These are phyloP conservation scores for Populus nigra DNA, from an alignment of 345 rosid species.

Conservation along the genomic window DNA sequence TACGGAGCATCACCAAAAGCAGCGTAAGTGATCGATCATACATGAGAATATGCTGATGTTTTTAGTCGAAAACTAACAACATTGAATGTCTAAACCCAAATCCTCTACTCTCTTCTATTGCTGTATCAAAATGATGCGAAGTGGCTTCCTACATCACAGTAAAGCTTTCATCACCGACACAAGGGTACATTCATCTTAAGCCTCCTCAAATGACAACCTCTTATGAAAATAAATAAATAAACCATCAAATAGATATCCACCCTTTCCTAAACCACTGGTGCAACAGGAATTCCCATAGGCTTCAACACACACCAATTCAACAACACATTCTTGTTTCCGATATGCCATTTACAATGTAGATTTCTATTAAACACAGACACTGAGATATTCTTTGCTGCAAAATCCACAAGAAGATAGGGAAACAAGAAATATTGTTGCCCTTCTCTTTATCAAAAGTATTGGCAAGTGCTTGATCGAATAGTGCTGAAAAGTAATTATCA, in stretches of 20 bases:
- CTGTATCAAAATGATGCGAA: not conserved
- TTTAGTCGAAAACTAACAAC: not conserved
- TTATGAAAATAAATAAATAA: not conserved
- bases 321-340: not conserved
- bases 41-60: not conserved
- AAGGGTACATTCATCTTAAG: not conserved
- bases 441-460: not conserved
- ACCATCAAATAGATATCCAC: not conserved
- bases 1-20: not conserved
- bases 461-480: not conserved
- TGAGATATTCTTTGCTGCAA: not conserved
- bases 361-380: not conserved
- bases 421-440: not conserved
- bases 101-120: not conserved
- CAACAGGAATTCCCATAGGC: not conserved
- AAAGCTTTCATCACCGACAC: not conserved
- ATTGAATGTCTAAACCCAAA: not conserved
- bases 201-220: not conserved
- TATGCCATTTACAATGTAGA: not conserved
- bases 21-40: not conserved
- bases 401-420: not conserved
- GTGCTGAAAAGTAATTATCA: not conserved
- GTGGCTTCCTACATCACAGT: not conserved
- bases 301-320: not conserved
- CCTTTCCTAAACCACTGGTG: not conserved